These are phyloP conservation scores for Claviceps sp. DNA, from an alignment of 2,329 filamentous ascomycete genomes.

Conservation along the genomic window DNA sequence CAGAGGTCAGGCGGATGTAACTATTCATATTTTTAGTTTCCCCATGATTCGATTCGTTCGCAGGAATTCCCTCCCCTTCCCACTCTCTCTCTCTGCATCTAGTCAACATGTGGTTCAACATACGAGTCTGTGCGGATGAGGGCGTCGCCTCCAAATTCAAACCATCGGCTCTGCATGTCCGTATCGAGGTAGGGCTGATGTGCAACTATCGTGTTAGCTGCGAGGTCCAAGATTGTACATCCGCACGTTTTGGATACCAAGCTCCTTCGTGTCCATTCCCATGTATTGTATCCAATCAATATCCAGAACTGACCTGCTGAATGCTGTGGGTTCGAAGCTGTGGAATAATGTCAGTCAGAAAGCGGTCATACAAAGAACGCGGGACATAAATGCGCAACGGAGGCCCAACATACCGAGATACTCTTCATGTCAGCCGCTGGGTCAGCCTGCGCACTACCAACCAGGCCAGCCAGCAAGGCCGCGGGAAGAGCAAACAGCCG, in stretches of 20 bases:
- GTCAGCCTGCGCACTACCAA: conserved; percentile 35
- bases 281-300: neutral
- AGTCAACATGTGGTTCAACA: conserved; percentile 14
- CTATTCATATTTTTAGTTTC: conserved; percentile 26
- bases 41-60: neutral
- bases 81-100: neutral
- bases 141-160: conserved; percentile 94
- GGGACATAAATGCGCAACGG: too few species aligned
- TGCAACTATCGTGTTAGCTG: neutral
- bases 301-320: conserved; percentile 47
- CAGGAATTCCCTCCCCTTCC: neutral
- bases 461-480: conserved; percentile 34
- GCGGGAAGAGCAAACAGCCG: conserved; percentile 33
- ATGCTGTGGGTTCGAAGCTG: conserved; percentile 82
- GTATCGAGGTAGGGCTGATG: conserved; percentile 86
- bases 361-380: neutral
- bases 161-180: conserved; percentile 97
- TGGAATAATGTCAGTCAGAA: conserved; percentile 6
- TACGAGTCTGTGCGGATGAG: conserved; percentile 64
- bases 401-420: conserved; percentile 29
- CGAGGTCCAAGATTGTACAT: neutral
- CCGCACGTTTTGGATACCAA: neutral
- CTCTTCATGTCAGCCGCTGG: conserved; percentile 38
- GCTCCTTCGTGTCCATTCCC: neutral
- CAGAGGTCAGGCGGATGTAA: conserved; percentile 85